phyloP scores from a whole-genome alignment of 2,329 filamentous ascomycete species.

The Fusarium mexicanum region DNA sequence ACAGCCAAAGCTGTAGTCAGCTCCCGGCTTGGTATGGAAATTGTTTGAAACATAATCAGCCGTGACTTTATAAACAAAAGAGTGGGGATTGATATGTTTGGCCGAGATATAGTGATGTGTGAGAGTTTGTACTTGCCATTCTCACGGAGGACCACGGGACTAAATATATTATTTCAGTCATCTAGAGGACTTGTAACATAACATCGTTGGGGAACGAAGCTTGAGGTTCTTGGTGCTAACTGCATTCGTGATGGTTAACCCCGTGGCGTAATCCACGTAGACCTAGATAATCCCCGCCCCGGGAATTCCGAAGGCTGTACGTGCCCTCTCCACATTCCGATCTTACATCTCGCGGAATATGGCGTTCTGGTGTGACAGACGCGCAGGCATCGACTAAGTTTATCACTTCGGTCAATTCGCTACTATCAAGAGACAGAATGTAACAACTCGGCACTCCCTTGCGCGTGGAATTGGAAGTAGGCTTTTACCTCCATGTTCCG shows the following conservation, averaged over 20 bases:
- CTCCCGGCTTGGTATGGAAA: background rate
- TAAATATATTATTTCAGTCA: background rate
- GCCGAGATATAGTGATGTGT: fast-evolving
- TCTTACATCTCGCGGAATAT: background rate
- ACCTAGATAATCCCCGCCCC: background rate
- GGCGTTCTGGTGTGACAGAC: background rate
- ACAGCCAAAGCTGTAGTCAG: background rate
- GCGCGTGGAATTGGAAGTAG: background rate
- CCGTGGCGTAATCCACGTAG: background rate
- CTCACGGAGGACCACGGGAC: background rate
- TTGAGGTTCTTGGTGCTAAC: background rate
- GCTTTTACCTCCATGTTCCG: background rate
- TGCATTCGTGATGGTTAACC: background rate
- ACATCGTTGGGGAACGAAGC: too few relatives aligned
- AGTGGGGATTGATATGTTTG: background rate
- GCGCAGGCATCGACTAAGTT: too few relatives aligned
- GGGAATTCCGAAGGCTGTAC: background rate
- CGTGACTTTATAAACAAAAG: background rate
- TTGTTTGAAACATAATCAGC: background rate
- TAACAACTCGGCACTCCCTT: background rate
- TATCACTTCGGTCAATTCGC: too few relatives aligned
- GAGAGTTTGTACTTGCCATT: too few relatives aligned
- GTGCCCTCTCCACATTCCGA: background rate
- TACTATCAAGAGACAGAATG: too few relatives aligned
- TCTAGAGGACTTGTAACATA: too few relatives aligned